Percentiles rank a stretch among this genome's conserved stretches.
These are phyloP conservation scores for Tetraselmis striata DNA, from an alignment of 139 green algal genomes.

Conservation along the genomic window DNA sequence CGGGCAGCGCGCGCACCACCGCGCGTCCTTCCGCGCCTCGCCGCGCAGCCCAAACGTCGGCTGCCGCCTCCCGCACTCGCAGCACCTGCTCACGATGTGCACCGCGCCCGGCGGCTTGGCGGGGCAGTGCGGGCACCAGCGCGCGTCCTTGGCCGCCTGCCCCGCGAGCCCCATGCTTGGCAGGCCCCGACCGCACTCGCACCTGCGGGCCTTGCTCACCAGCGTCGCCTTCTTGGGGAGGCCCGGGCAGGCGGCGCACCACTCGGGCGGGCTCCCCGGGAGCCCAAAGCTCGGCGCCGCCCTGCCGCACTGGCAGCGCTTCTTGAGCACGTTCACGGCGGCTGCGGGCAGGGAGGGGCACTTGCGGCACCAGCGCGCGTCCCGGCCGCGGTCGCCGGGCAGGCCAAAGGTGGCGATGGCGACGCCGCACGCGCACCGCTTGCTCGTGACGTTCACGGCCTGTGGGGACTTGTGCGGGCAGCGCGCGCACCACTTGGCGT, in stretches of 20 bases:
- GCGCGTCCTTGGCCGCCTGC: neutral
- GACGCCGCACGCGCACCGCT: neutral
- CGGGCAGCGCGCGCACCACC: neutral
- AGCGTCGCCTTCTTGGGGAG: neutral
- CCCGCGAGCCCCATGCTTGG: neutral
- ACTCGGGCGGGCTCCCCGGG: neutral
- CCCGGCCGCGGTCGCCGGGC: neutral
- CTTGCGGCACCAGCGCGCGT: neutral
- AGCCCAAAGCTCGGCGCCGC: neutral
- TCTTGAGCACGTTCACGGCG: neutral
- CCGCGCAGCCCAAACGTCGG: neutral
- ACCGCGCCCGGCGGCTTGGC: neutral
- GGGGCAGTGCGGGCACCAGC: neutral
- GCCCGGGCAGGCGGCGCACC: neutral
- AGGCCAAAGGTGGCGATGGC: neutral
- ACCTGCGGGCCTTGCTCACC: neutral
- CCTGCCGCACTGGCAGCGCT: neutral
- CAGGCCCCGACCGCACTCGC: neutral
- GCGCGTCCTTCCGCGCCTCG: neutral
- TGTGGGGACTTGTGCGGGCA: neutral
- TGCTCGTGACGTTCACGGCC: neutral
- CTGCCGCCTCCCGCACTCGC: neutral
- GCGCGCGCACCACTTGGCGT: neutral
- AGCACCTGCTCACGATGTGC: neutral
- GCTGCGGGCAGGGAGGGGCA: neutral